phyloP scores from a whole-genome alignment of 306 rosid species.

The Rubus idaeus region DNA sequence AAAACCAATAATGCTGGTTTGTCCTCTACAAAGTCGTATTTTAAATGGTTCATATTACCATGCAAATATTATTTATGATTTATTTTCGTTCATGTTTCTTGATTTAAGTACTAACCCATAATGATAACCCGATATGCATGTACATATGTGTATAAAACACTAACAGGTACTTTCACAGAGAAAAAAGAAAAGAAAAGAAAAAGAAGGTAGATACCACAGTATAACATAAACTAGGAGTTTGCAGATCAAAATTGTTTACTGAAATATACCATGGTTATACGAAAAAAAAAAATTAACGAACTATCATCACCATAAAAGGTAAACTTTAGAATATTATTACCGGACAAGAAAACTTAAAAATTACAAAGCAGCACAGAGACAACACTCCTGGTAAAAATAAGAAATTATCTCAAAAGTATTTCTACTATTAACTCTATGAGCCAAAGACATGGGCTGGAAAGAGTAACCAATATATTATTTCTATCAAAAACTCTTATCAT shows the following conservation, averaged over 20 bases:
- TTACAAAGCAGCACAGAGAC: conserved; percentile 19
- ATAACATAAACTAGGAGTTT: conserved; percentile 11
- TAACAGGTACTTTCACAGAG: background rate
- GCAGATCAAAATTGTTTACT: conserved; percentile 4
- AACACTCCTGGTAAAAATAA: background rate
- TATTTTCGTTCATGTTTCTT: background rate
- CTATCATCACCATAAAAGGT: conserved; percentile 14
- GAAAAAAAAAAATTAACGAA: conserved; percentile 3
- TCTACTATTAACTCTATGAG: conserved; percentile 3
- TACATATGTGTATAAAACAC: background rate
- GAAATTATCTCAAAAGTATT: conserved; percentile 15
- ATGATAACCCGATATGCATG: background rate
- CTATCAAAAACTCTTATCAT: conserved; percentile 7
- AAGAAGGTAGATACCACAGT: conserved; percentile 9
- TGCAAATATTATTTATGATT: background rate
- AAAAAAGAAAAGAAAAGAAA: background rate
- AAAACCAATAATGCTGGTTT: background rate
- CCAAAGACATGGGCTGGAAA: conserved; percentile 19
- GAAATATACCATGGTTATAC: background rate
- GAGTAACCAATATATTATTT: conserved; percentile 19
- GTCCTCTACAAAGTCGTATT: background rate
- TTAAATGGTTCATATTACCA: background rate
- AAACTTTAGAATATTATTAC: conserved; percentile 11
- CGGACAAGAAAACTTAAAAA: conserved; percentile 14
- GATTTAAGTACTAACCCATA: background rate